Conservation (phyloP, 2,329 filamentous ascomycete species). For the Amylocarpus encephaloides region DNA sequence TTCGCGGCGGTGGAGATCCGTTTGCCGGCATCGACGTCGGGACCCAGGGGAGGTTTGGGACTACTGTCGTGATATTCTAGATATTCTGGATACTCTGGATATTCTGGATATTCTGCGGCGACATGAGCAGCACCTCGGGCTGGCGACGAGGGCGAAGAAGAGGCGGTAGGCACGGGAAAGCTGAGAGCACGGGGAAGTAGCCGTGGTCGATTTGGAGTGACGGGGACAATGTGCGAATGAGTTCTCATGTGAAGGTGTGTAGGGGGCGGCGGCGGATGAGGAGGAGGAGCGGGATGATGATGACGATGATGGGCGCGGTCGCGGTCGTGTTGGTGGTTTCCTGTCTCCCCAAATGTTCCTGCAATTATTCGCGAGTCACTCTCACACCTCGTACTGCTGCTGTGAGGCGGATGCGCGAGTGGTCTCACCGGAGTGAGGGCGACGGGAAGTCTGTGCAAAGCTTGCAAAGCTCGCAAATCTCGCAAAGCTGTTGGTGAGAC, state of each 20-base stretch:
- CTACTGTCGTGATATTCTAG: neutral
- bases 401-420: neutral
- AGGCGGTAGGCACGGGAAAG: slow-evolving; percentile 10
- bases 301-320: neutral
- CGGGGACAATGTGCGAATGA: neutral
- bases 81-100: too few relatives aligned
- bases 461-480: too few relatives aligned
- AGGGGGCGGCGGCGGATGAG: neutral
- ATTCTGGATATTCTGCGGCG: too few relatives aligned
- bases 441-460: neutral
- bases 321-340: neutral
- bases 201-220: neutral
- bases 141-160: slow-evolving; percentile 25
- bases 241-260: neutral
- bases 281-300: neutral
- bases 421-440: neutral
- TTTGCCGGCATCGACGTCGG: neutral
- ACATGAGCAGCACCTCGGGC: neutral
- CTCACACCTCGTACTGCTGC: neutral
- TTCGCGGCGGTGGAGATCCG: neutral
- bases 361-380: neutral
- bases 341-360: neutral
- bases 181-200: neutral
- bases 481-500: neutral
- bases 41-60: neutral